Evolutionary conservation across 2,329 filamentous ascomycete genomes (phyloP).

Genomic region (Colletotrichum filicis): DNA sequence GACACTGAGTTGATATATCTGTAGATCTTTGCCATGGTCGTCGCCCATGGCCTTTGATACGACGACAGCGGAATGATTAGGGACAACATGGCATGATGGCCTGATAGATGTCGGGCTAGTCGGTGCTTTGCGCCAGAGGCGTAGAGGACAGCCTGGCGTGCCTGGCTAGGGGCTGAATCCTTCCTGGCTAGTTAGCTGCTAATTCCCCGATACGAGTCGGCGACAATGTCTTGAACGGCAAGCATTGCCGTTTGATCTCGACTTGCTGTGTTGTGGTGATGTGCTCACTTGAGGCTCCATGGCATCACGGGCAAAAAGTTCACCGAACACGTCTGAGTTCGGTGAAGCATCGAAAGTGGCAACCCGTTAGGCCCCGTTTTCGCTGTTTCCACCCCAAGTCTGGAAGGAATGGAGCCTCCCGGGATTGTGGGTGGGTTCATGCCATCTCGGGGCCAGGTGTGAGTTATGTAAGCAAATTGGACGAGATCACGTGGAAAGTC

Average conservation of each 20-base stretch:
- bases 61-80: background rate
- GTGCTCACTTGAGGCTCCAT: background rate
- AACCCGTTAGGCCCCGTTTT: background rate
- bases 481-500: accelerated
- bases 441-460: too few relatives aligned
- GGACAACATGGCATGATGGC: background rate
- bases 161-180: background rate
- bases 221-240: background rate
- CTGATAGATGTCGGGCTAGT: background rate
- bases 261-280: background rate
- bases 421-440: background rate
- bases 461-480: background rate
- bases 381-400: background rate
- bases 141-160: too few relatives aligned
- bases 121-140: background rate
- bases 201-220: background rate
- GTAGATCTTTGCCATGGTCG: background rate
- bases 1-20: background rate
- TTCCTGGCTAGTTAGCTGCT: background rate
- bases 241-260: background rate
- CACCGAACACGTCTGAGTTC: background rate
- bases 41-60: background rate
- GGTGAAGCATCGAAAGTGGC: background rate
- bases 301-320: background rate
- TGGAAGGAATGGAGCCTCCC: background rate